phyloP scores from a whole-genome alignment of 306 rosid species.

The Cicer yamashitae region DNA sequence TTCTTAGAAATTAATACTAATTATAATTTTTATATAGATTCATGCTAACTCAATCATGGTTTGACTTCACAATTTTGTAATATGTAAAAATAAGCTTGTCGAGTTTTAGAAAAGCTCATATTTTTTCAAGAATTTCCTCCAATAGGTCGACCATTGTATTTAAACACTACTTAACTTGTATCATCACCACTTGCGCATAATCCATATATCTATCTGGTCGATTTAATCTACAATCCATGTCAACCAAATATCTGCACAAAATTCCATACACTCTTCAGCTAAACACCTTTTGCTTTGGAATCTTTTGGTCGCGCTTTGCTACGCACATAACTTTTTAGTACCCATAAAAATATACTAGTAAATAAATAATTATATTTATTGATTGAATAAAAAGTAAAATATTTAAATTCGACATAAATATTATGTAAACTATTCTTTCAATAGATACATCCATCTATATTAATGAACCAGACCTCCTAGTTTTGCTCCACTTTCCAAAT shows the following conservation, averaged over 20 bases:
- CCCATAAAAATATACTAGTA: no score
- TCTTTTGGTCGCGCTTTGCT: background rate
- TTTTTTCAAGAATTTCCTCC: background rate
- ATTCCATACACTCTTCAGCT: conserved; percentile 10
- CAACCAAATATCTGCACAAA: conserved; percentile 7
- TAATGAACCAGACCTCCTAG: background rate
- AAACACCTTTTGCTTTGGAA: background rate
- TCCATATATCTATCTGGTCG: background rate
- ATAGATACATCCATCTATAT: conserved; percentile 6
- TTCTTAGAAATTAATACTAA: background rate
- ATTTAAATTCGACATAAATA: background rate
- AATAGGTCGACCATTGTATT: background rate
- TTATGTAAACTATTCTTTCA: background rate
- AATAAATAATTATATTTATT: no score
- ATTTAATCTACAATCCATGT: background rate
- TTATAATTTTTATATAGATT: background rate
- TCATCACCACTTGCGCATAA: background rate
- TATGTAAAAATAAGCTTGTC: conserved; percentile 4
- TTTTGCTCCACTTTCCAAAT: background rate
- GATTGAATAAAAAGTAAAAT: no score
- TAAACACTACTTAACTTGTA: background rate
- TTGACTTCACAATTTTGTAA: conserved; percentile 2
- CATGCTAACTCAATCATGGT: background rate
- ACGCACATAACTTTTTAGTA: no score
- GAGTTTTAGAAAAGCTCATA: background rate